These are phyloP conservation scores for Macadamia tetraphylla DNA, from an alignment of 164 flowering plant species.

Conservation along the genomic window DNA sequence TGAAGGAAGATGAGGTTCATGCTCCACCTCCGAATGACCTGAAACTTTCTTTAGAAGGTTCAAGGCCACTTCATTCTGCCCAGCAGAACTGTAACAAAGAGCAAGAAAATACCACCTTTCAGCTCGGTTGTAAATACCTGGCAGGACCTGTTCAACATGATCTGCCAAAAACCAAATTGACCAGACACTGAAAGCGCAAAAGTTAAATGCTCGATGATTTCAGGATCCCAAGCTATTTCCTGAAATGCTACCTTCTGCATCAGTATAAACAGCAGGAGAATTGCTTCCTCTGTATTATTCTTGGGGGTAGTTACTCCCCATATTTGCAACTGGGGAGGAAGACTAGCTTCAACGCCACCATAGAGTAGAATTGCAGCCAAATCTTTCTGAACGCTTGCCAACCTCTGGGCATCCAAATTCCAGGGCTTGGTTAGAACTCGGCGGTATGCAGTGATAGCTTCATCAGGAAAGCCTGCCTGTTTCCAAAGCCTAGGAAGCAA, in stretches of 20 bases:
- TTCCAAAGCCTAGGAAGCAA: constrained; percentile 79
- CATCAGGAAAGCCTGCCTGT: constrained; percentile 62
- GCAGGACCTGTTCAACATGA: constrained; percentile 75
- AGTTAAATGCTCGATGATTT: constrained; percentile 70
- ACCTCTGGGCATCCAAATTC: constrained; percentile 62
- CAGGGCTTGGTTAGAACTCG: constrained; percentile 76
- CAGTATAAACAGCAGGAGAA: constrained; percentile 64
- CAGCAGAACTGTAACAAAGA: constrained; percentile 82
- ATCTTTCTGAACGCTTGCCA: constrained; percentile 69
- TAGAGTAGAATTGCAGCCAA: constrained; percentile 63
- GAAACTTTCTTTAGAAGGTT: constrained; percentile 57
- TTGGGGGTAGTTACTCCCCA: constrained; percentile 41
- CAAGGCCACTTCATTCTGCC: constrained; percentile 63
- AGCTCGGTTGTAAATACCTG: constrained; percentile 56
- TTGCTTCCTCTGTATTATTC: constrained; percentile 70
- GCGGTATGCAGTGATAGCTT: constrained; percentile 78
- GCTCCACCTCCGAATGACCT: constrained; percentile 51
- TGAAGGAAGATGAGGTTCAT: constrained; percentile 50
- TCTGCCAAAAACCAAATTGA: constrained; percentile 54
- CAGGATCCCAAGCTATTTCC: constrained; percentile 79
- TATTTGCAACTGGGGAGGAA: constrained; percentile 44
- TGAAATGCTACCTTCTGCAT: constrained; percentile 48
- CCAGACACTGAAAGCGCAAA: constrained; percentile 69
- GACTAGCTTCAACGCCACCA: constrained; percentile 67
- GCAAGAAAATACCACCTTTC: constrained; percentile 92